Percentiles rank a stretch among this genome's conserved stretches.
phyloP scores from a whole-genome alignment of 1,139 yeast genomes.

The Kluyveromyces sp. region DNA sequence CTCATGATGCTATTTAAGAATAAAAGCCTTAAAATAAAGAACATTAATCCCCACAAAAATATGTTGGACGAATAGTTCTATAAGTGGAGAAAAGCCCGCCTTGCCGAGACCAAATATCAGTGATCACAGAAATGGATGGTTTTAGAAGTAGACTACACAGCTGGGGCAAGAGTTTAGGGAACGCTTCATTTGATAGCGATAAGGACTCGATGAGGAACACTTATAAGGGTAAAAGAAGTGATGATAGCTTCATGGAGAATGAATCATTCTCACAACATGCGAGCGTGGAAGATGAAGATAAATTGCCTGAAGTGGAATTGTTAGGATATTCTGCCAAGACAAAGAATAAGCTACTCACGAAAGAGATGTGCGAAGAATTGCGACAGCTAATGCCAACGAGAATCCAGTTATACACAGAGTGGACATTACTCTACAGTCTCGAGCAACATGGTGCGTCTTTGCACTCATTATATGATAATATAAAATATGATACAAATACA shows the following conservation, averaged over 20 bases:
- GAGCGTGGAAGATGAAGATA: constrained; percentile 19
- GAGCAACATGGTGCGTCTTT: constrained; percentile 91
- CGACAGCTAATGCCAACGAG: constrained; percentile 69
- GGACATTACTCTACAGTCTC: constrained; percentile 73
- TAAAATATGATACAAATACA: constrained; percentile 29
- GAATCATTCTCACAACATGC: background rate
- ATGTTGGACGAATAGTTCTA: too few relatives aligned
- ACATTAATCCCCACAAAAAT: too few relatives aligned
- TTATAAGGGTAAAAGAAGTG: background rate
- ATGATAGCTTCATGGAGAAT: background rate
- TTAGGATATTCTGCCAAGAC: constrained; percentile 54
- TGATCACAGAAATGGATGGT: background rate
- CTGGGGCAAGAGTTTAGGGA: background rate
- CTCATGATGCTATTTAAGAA: too few relatives aligned
- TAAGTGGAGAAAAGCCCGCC: too few relatives aligned
- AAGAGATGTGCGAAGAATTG: constrained; percentile 64
- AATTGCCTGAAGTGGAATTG: constrained; percentile 41
- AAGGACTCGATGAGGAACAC: background rate
- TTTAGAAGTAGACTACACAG: background rate
- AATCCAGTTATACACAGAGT: constrained; percentile 63
- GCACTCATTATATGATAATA: constrained; percentile 54
- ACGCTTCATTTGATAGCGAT: background rate
- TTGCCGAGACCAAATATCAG: background rate
- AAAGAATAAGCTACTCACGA: constrained; percentile 46
- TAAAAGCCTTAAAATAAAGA: too few relatives aligned